A percentile compares a stretch with the other conserved stretches of the same genome.
These are phyloP conservation scores for Tricharina praecox DNA, from an alignment of 495 filamentous ascomycete species.

Conservation along the genomic window DNA sequence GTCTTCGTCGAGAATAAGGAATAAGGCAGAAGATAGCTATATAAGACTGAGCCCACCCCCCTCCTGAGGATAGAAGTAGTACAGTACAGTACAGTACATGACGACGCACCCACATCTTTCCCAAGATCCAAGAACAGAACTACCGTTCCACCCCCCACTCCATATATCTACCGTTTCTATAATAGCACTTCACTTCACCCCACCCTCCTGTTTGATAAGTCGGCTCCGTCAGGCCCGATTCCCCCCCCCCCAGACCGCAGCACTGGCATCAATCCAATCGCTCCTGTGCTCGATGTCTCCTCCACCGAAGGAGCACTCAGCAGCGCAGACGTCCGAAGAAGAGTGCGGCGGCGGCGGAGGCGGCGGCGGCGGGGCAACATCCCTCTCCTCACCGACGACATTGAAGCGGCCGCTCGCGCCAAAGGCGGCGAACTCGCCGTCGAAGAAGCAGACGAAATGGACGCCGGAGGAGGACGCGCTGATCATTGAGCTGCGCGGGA, in stretches of 20 bases:
- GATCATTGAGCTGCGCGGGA: slow-evolving; percentile 74
- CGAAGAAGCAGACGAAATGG: slow-evolving; percentile 96
- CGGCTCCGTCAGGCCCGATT: too few relatives aligned
- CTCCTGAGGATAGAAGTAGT: too few relatives aligned
- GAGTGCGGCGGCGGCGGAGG: slow-evolving; percentile 6
- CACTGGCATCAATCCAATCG: slow-evolving; percentile 22
- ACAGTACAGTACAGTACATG: too few relatives aligned
- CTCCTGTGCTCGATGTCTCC: slow-evolving; percentile 19
- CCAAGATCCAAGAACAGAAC: too few relatives aligned
- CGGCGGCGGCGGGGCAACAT: slow-evolving; percentile 11
- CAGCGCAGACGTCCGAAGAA: slow-evolving; percentile 10
- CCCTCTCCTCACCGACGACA: slow-evolving; percentile 22
- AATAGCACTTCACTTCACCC: not conserved
- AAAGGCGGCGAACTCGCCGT: slow-evolving; percentile 55
- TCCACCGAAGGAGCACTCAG: slow-evolving; percentile 19
- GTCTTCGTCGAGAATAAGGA: too few relatives aligned
- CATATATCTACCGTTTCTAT: too few relatives aligned
- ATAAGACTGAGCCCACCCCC: too few relatives aligned
- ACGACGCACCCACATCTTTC: too few relatives aligned
- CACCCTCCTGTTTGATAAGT: not conserved
- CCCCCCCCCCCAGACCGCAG: not conserved
- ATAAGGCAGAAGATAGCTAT: too few relatives aligned
- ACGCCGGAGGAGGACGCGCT: slow-evolving; percentile 73
- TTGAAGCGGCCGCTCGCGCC: slow-evolving; percentile 28
- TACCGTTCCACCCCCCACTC: too few relatives aligned